Conservation (phyloP, 2,329 filamentous ascomycete species). For the Xylaria sp. region DNA sequence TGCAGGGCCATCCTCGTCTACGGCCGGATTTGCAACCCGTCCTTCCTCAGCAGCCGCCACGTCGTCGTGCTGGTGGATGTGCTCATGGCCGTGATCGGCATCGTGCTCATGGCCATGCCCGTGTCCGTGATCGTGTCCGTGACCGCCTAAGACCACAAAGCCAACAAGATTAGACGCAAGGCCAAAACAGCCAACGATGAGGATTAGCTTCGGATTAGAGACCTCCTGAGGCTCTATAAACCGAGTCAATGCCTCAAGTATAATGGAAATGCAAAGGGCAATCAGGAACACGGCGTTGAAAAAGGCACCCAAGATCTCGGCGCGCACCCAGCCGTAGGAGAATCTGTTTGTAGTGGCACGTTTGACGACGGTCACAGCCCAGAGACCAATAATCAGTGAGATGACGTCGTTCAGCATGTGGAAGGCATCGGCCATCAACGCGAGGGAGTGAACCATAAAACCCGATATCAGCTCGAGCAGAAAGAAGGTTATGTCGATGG, state of each 20-base stretch:
- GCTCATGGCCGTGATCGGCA: conserved; percentile 63
- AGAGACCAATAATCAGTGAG: conserved; percentile 89
- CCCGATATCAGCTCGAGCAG: conserved; percentile 87
- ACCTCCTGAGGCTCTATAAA: conserved; percentile 93
- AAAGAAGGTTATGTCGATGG: conserved; percentile 90
- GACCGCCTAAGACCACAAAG: conserved; percentile 90
- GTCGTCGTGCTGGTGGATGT: conserved; percentile 55
- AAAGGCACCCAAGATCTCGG: conserved; percentile 94
- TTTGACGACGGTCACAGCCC: conserved; percentile 92
- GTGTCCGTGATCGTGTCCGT: conserved; percentile 81
- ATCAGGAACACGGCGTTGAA: conserved; percentile 98
- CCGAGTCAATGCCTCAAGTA: conserved; percentile 92
- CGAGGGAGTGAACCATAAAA: conserved; percentile 88
- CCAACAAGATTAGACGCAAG: conserved; percentile 89
- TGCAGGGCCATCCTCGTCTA: conserved; percentile 68
- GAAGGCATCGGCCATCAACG: conserved; percentile 95
- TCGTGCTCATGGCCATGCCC: conserved; percentile 70
- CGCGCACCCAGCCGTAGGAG: conserved; percentile 97
- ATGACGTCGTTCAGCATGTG: conserved; percentile 99
- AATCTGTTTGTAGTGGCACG: conserved; percentile 89
- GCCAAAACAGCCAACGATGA: conserved; percentile 88
- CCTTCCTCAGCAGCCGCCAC: conserved; percentile 62
- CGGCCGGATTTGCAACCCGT: conserved; percentile 55
- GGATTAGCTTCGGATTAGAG: conserved; percentile 83
- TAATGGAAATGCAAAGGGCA: conserved; percentile 93